Evolutionary conservation across 1,139 yeast species (phyloP).

Genomic region (Suzukiozyma palmioleophila): DNA sequence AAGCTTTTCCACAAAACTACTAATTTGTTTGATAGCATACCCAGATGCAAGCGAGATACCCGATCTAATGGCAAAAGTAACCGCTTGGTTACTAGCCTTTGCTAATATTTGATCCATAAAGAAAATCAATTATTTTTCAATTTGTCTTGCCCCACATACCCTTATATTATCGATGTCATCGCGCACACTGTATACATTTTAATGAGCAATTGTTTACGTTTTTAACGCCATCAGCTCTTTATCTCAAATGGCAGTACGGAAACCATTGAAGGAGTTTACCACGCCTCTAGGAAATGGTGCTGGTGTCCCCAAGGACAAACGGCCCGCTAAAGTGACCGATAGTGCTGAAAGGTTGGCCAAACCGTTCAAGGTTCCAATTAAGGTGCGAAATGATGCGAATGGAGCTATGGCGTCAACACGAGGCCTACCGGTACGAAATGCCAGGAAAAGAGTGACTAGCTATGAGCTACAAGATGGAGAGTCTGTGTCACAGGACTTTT

Average conservation of each 20-base stretch:
- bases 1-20: conserved; percentile 53
- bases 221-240: background rate
- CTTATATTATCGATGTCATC: background rate
- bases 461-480: conserved; percentile 24
- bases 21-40: conserved; percentile 65
- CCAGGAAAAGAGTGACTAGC: conserved; percentile 23
- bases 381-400: conserved; percentile 14
- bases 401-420: conserved; percentile 12
- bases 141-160: background rate
- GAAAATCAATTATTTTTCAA: too few species aligned
- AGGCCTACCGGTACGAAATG: conserved; percentile 21
- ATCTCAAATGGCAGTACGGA: conserved; percentile 23
- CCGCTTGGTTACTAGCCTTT: conserved; percentile 75
- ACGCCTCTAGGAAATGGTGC: conserved; percentile 47
- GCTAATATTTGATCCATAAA: conserved; percentile 41
- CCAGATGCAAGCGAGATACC: conserved; percentile 76
- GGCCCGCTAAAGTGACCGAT: conserved; percentile 38
- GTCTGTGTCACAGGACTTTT: conserved; percentile 13
- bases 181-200: background rate
- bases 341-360: conserved; percentile 31
- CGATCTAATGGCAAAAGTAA: conserved; percentile 73
- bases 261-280: conserved; percentile 36
- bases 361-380: conserved; percentile 44
- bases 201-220: background rate
- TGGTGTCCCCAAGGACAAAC: conserved; percentile 37